Percentiles rank a stretch among this genome's conserved stretches.
phyloP scores from a whole-genome alignment of 192 early-diverging fungal genomes.

The Coemansia sp. region DNA sequence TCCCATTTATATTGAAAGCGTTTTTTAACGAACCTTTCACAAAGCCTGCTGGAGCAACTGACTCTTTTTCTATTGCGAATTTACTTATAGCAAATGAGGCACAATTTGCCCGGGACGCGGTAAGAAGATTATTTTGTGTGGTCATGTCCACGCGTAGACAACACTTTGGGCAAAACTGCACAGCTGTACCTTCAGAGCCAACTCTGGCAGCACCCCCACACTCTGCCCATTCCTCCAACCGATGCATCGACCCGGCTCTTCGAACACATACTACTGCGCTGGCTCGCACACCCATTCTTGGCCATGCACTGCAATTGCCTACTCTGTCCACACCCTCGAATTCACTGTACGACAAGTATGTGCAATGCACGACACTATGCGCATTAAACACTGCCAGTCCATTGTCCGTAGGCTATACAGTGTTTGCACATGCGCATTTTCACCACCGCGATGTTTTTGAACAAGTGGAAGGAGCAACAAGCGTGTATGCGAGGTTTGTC shows the following conservation, averaged over 20 bases:
- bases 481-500: conserved; percentile 71
- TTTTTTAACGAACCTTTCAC: too few relatives aligned
- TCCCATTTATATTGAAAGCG: too few relatives aligned
- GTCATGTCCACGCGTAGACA: neutral
- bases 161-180: conserved; percentile 26
- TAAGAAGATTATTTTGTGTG: conserved; percentile 44
- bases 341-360: conserved; percentile 78
- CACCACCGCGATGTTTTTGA: conserved; percentile 90
- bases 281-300: conserved; percentile 67
- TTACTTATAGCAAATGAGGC: neutral
- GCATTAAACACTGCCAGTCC: conserved; percentile 78
- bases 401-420: conserved; percentile 89
- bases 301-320: conserved; percentile 87
- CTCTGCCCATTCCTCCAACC: conserved; percentile 8
- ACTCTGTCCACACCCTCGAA: conserved; percentile 91
- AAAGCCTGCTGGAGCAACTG: too few relatives aligned
- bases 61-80: too few relatives aligned
- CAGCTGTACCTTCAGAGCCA: conserved; percentile 79
- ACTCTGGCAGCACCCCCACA: conserved; percentile 64
- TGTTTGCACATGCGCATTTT: conserved; percentile 94
- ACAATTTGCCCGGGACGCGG: conserved; percentile 25
- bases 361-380: conserved; percentile 26
- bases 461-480: conserved; percentile 75
- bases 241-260: conserved; percentile 72
- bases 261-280: conserved; percentile 92